phyloP scores from a whole-genome alignment of 192 early-diverging fungal genomes.

The Coemansia umbellata region DNA sequence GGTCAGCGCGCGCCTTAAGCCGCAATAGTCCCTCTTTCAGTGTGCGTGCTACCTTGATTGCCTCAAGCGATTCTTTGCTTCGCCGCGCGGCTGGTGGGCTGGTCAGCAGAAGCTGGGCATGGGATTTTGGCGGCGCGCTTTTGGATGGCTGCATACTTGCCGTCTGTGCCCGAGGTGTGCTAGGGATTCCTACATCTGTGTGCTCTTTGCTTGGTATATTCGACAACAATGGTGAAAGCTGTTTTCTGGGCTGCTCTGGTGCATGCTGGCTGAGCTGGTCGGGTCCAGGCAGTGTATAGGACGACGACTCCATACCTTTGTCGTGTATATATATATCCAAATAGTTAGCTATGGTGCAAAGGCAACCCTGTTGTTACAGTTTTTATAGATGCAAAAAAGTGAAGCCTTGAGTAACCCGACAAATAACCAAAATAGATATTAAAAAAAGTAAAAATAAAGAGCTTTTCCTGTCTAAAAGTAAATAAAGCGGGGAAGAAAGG shows the following conservation, averaged over 20 bases:
- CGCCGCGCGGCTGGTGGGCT: conserved; percentile 33
- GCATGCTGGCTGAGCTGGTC: not conserved
- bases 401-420: no score
- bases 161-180: not conserved
- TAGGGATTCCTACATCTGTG: not conserved
- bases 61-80: conserved; percentile 31
- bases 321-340: no score
- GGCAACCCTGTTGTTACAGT: no score
- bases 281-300: not conserved
- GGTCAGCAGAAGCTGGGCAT: conserved; percentile 18
- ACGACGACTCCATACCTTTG: conserved; percentile 2
- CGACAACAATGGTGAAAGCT: not conserved
- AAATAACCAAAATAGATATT: no score
- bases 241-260: not conserved
- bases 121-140: conserved; percentile 31
- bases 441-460: no score
- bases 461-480: no score
- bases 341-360: no score
- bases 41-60: conserved; percentile 35
- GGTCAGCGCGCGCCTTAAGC: conserved; percentile 36
- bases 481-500: no score
- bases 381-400: no score
- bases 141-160: conserved; percentile 3
- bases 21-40: conserved; percentile 42
- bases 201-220: not conserved